phyloP scores from a whole-genome alignment of 2,329 filamentous ascomycete genomes.

The Alternaria sp. region DNA sequence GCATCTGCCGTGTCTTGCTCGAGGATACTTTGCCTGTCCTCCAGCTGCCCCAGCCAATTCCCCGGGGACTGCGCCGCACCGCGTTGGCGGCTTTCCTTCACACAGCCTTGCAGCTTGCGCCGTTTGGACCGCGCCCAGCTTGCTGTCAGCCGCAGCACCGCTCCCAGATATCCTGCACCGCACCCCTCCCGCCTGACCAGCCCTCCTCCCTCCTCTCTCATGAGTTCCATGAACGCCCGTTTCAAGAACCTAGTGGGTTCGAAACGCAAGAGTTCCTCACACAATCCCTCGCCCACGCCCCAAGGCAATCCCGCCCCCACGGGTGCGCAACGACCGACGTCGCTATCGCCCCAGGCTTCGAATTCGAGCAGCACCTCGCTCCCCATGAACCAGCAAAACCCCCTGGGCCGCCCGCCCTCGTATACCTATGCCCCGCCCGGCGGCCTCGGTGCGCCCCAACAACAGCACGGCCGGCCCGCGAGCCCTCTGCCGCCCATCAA shows the following conservation, averaged over 20 bases:
- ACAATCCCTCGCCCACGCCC: conserved; percentile 50
- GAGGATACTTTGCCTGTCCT: not conserved
- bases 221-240: conserved; percentile 81
- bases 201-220: conserved; percentile 51
- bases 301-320: conserved; percentile 46
- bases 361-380: conserved; percentile 48
- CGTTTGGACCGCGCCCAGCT: conserved; percentile 28
- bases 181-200: conserved; percentile 32
- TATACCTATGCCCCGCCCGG: conserved; percentile 62
- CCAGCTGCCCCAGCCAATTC: conserved; percentile 6
- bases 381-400: conserved; percentile 63
- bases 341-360: conserved; percentile 48
- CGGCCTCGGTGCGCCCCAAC: conserved; percentile 45
- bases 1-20: not conserved
- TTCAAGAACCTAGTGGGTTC: conserved; percentile 82
- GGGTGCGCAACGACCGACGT: conserved; percentile 46
- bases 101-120: conserved; percentile 24
- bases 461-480: conserved; percentile 54
- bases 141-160: conserved; percentile 37
- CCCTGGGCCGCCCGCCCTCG: conserved; percentile 67
- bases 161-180: conserved; percentile 33
- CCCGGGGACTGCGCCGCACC: conserved; percentile 18
- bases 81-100: conserved; percentile 17
- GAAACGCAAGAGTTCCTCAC: conserved; percentile 73
- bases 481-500: conserved; percentile 65